Evolutionary conservation across 176 grass and related monocot genomes (phyloP), one percentile per base, ranked within the genome.

Genomic region (Typha latifolia): DNA sequence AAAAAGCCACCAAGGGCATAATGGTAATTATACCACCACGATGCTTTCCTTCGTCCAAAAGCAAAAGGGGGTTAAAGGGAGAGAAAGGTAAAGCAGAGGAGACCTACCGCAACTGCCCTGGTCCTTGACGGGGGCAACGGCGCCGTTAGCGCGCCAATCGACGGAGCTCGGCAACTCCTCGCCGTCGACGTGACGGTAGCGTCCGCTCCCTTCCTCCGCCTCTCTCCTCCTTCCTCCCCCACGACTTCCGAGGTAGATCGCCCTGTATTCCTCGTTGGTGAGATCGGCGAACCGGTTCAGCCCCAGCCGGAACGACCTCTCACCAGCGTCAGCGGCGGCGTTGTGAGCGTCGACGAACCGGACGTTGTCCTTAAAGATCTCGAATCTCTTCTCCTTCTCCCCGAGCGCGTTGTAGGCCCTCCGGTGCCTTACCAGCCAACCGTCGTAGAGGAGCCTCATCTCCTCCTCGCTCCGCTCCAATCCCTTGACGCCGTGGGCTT

Each of bases 381-480:
- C 14, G 63, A 65, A 21, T 3, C 63, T 27, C 3, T 15, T 13
- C 31, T 65, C 63, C 32, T 65, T 43, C 32, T 65, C 63, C 3
- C 14, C 63, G 14, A 7, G 27, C 12, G 31, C 32, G 13, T 47
- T 65, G 14, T 65, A 65, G 11, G 10, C 63, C 4, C 31, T 24
- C 32, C 63, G 27, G n/a, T 47, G 14, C 7, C 34, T 24, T 0
- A 13, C 15, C 14, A 65, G 31, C 63, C 63, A 65, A 1, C 34
- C 14, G 5, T 65, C 63, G 7, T 65, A 29, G 18, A 59, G 16
- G 53, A 16, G 53, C 53, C n/a, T 12, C 53, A 59, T 65, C 71
- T 92, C 93, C 6, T 61, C 48, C 71, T 89, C 93, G 48, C 74
- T 79, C 22, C 88, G 78, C 78, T 91, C 75, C 49, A 80, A 52